Evolutionary conservation across 352 stramenopile species (phyloP).

Genomic region (Pythium sp.): DNA sequence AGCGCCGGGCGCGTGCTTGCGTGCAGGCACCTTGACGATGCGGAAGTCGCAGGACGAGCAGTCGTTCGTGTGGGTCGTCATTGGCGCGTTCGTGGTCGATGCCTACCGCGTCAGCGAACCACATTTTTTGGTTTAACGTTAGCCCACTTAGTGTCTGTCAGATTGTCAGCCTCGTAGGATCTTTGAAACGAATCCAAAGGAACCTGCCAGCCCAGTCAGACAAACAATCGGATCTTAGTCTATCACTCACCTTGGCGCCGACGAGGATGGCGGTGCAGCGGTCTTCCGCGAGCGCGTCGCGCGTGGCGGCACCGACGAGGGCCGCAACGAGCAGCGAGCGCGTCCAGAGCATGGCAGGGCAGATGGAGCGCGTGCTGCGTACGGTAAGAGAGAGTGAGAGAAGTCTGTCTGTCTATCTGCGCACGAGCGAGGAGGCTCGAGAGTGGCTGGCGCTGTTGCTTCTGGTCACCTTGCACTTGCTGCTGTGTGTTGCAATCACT

Average conservation of each 20-base stretch:
- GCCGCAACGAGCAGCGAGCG: slow-evolving; percentile 15
- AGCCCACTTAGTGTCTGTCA: not conserved
- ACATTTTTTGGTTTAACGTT: not conserved
- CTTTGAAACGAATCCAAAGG: not conserved
- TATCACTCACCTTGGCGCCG: slow-evolving; percentile 48
- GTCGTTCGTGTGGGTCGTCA: slow-evolving; percentile 85
- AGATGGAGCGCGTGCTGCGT: not conserved
- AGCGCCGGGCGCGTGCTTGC: slow-evolving; percentile 38
- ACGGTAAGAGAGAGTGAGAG: not conserved
- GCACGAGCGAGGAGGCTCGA: not conserved
- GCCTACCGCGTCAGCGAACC: slow-evolving; percentile 25
- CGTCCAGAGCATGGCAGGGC: slow-evolving; percentile 9
- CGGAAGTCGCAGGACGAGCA: slow-evolving; percentile 84
- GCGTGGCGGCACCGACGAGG: slow-evolving; percentile 18
- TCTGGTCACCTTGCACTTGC: slow-evolving; percentile 1
- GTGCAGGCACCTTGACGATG: slow-evolving; percentile 69
- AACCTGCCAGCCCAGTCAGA: not conserved
- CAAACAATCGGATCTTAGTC: slow-evolving; percentile 1
- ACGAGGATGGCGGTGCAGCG: slow-evolving; percentile 81
- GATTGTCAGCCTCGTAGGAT: not conserved
- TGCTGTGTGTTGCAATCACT: not conserved
- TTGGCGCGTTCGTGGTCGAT: slow-evolving; percentile 58
- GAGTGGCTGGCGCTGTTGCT: not conserved
- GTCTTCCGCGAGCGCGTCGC: slow-evolving; percentile 35
- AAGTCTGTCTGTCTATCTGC: not conserved